Base-by-base conservation (phyloP, 805 yeast species). In the Candida lessepsii region DNA sequence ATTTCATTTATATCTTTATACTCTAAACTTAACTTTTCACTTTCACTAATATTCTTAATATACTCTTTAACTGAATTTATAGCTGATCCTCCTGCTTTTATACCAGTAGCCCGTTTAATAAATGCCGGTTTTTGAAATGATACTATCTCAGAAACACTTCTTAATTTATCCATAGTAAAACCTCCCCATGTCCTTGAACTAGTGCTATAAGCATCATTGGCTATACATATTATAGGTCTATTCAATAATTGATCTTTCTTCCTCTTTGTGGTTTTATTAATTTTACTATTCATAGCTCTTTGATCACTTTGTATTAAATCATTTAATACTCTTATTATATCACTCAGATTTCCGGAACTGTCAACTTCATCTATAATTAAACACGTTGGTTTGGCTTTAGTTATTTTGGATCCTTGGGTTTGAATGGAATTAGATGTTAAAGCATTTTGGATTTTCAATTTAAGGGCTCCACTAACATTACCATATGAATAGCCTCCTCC, bases 361-460 rank as follows among this genome's bases (percentile, higher is more conserved):
- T 91, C 99, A 27, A 93, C 75, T 58, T 93, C 98, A 62, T 93
- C 98, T 5, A 89, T 82, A 3, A 93, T 73, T 5, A 91, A 63
- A 53, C 96, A 87, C 0, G 85, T 78, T 0, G 97, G 96, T 35
- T 75, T 78, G 4, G 41, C 30, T 11, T 42, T 41, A 3, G 31
- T 41, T 8, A 47, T 13, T 18, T 37, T 39, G n/a, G 29, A 30
- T 2, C 83, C 85, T 14, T 78, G 73, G 36, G 88, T 72, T 2
- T 84, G 76, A 39, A 80, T 73, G 13, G 86, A 72, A 41, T 69
- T 69, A 5, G 68, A 49, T 9, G 81, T 78, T 41, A 86, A 61
- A 0, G 91, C 82, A 53, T 81, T 84, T 21, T 55, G 58, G 15
- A 68, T 60, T 42, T 58, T 64, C 38, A 66, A 49, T 44, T 57